Conservation (phyloP, 1,284 basidiomycete genomes). For the Sphaerobolus stellatus region DNA sequence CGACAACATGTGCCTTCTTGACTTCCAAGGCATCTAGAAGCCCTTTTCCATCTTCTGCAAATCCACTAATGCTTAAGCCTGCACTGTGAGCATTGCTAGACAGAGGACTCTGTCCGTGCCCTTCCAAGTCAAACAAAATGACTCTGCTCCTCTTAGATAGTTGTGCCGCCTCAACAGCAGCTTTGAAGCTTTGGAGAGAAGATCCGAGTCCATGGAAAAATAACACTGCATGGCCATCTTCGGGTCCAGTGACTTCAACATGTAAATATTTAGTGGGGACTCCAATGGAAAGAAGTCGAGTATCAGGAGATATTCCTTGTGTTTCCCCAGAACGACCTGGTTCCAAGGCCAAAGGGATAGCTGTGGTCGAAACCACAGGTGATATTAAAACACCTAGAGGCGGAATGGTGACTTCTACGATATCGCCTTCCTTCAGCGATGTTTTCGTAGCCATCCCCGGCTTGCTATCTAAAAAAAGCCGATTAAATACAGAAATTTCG, state of each 20-base stretch:
- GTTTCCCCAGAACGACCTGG: too few species aligned
- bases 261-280: too few species aligned
- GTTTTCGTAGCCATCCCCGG: constrained; percentile 26
- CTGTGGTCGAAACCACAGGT: too few species aligned
- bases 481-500: neutral
- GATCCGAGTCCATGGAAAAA: constrained; percentile 25
- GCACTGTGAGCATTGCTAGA: neutral
- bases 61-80: constrained; percentile 12
- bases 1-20: constrained; percentile 1
- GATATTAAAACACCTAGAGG: constrained; percentile 1
- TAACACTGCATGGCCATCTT: constrained; percentile 18
- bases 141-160: constrained; percentile 8
- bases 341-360: too few species aligned
- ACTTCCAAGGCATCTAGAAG: constrained; percentile 8
- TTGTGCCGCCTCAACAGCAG: constrained; percentile 11
- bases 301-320: too few species aligned
- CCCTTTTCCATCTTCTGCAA: constrained; percentile 9
- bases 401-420: constrained; percentile 24
- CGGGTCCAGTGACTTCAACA: too few species aligned
- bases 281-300: too few species aligned
- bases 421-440: constrained; percentile 31
- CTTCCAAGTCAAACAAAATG: constrained; percentile 19
- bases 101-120: constrained; percentile 17
- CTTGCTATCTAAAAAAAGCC: neutral
- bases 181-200: constrained; percentile 13